Evolutionary conservation across 352 stramenopile genomes (phyloP).

Genomic region (Thraustochytrium sp.): DNA sequence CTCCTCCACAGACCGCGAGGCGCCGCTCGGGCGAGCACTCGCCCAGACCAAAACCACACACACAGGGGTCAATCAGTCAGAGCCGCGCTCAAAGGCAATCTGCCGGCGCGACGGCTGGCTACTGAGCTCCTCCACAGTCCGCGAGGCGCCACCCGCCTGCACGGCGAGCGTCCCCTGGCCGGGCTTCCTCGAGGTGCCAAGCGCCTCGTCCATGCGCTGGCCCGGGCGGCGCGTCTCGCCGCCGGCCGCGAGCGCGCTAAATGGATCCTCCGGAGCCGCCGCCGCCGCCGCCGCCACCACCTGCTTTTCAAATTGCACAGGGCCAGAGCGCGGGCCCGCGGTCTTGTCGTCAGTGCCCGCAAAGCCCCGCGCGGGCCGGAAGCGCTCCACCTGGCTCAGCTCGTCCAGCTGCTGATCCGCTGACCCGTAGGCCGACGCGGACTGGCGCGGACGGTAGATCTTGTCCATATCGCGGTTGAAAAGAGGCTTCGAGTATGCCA

Average conservation of each 20-base stretch:
- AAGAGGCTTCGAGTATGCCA: conserved; percentile 93
- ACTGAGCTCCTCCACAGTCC: background rate
- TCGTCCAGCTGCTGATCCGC: background rate
- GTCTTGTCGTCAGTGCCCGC: background rate
- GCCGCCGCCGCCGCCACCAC: background rate
- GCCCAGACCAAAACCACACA: too few relatives aligned
- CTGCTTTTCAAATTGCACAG: conserved; percentile 20
- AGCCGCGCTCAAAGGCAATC: conserved; percentile 9
- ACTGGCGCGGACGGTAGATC: conserved; percentile 63
- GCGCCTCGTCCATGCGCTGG: background rate
- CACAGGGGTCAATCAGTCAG: too few relatives aligned
- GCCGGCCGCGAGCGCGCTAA: background rate
- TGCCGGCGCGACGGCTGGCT: background rate
- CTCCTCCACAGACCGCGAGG: too few relatives aligned
- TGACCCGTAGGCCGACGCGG: background rate
- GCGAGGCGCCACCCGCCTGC: background rate
- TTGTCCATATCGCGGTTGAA: conserved; percentile 68
- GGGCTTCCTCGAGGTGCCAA: background rate
- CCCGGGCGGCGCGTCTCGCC: background rate
- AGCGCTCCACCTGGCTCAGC: background rate
- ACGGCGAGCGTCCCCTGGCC: background rate
- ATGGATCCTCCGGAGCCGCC: background rate
- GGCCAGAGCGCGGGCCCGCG: background rate
- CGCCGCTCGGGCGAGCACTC: too few relatives aligned
- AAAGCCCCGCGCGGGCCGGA: background rate